Evolutionary conservation across 2,329 filamentous ascomycete genomes (phyloP), one percentile per base, ranked within the genome.

Genomic region (Colletotrichum zoysiae): DNA sequence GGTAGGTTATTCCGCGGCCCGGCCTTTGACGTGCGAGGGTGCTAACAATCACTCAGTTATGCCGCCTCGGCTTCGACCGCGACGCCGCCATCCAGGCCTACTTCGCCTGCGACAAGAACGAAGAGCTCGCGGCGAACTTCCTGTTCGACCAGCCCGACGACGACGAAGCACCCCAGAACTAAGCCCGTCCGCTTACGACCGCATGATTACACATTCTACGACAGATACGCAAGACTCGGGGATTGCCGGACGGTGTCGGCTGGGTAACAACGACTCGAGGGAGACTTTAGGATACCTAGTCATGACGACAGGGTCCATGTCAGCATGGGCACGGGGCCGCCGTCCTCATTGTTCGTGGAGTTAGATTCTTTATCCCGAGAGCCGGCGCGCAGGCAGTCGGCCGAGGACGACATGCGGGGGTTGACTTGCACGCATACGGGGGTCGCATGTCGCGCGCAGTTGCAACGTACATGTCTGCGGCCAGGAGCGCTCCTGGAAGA

Each of bases 51-150:
- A 14, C 23, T 63, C 75, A 97, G 93, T 87, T 99, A 79, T 97
- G 94, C 84, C 92, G 93, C 74, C 91, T 99, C 56, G 96, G 96
- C 46, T 99, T 99, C 81, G 91, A 95, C 77, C 91, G 95, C 72
- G 95, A 98, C 77, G 90, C 95, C 77, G 96, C 96, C 63, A 97
- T 98, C 76, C 95, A 99, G 84, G 96, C 96, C 35, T 99, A 98
- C 85, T 99, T 99, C 81, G 96, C 96, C 44, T 99, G 96, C 82
- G 96, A 99, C 84, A 99, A 98, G 89, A 98, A 99, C 82, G 96
- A 99, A 84, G 96, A 99, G 83, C 88, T 99, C 63, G 96, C 96
- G 0, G 96, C 96, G 75, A 99, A 99, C 84, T 98, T 98, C 83
- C 87, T 99, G 72, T 99, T 99, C 80, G 96, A 99, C 78, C 95